A percentile compares a stretch with the other conserved stretches of the same genome.
These are phyloP conservation scores for Puccinia horiana DNA, from an alignment of 1,284 basidiomycete species.

Conservation along the genomic window DNA sequence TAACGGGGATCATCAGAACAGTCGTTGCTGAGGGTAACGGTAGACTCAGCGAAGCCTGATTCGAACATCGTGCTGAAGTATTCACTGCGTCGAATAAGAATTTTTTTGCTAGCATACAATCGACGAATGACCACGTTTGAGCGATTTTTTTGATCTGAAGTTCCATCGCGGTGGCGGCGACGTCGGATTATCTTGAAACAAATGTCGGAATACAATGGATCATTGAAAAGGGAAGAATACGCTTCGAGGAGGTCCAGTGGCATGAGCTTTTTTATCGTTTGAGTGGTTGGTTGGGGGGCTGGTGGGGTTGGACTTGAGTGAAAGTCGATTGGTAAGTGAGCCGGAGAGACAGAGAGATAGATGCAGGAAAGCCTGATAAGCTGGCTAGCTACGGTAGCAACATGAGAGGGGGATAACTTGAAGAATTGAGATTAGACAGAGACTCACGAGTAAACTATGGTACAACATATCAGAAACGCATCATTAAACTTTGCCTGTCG, in stretches of 20 bases:
- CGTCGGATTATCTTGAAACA: constrained; percentile 54
- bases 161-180: neutral
- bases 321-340: neutral
- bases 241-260: constrained; percentile 55
- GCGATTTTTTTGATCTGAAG: neutral
- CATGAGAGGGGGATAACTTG: neutral
- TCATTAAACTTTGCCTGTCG: constrained; percentile 53
- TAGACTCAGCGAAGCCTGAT: constrained; percentile 55
- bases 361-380: constrained; percentile 25
- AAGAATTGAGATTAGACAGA: neutral
- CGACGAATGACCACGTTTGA: constrained; percentile 51
- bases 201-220: constrained; percentile 55
- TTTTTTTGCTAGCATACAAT: constrained; percentile 60
- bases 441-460: constrained; percentile 56
- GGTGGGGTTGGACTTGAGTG: constrained; percentile 32
- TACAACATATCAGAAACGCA: constrained; percentile 59
- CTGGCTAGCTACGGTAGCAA: constrained; percentile 14
- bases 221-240: constrained; percentile 56
- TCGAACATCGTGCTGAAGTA: constrained; percentile 58
- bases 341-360: neutral
- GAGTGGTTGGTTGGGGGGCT: constrained; percentile 20
- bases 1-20: constrained; percentile 3
- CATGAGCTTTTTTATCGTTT: constrained; percentile 52
- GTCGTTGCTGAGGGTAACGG: constrained; percentile 7
- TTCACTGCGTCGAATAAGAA: constrained; percentile 58